Base-by-base conservation (phyloP, 1,284 basidiomycete genomes). In the Ganoderma sinense region DNA sequence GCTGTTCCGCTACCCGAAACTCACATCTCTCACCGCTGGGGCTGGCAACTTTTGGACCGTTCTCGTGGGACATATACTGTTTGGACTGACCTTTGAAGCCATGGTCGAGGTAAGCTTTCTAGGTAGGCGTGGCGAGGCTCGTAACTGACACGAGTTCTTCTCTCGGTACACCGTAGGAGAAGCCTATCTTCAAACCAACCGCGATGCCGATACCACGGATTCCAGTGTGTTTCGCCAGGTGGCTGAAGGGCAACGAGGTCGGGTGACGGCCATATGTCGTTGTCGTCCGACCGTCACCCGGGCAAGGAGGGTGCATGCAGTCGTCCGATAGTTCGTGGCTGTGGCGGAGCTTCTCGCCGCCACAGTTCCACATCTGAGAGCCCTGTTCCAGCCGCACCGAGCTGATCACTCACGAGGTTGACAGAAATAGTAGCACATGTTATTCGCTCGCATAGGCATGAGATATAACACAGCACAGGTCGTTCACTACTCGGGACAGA, bases 1-100 rank as follows among this genome's bases (percentile, higher is more conserved):
- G 36, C 36, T 7, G 6, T 39, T 39, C 7, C 36, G 36, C 36
- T 39, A 11, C 36, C 36, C 0, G 36, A 39, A 7, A 39, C 36
- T 0, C 36, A 39, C 36, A 11, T 39, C 8, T 39, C 36, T 11
- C 36, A 11, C 36, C 36, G 36, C 8, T 39, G 36, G 36, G 36
- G 36, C 8, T 39, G 55, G 33, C 31, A 29, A 31, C 55, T 16
- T 56, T 56, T 11, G 55, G 33, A 4, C 55, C 55, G 16, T 56
- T 56, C 16, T 56, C 55, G 7, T 56, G 55, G 55, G 55, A 56
- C 55, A 14, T 56, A 16, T 56, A 56, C 31, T 56, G 55, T 20
- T 56, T n/a, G 55, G 55, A 16, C 8, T 16, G 31, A 56, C 55
- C 2, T 31, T 56, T 16, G 55, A 56, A 8, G 2, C 0, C 4